Evolutionary conservation across 495 filamentous ascomycete genomes (phyloP).

Genomic region (Tuber calosporum): DNA sequence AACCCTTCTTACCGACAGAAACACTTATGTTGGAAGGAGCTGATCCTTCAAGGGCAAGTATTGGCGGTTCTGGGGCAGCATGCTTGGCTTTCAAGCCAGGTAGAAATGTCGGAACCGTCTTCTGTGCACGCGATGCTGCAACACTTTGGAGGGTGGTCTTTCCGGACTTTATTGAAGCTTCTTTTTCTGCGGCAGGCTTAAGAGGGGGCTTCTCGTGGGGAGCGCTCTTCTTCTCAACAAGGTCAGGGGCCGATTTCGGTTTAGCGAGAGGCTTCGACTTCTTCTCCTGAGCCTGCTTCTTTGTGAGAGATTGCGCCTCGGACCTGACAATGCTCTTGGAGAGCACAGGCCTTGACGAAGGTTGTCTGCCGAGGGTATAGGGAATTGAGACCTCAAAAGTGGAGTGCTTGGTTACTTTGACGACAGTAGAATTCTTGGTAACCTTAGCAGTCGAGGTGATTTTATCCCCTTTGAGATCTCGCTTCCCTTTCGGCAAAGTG

Average conservation of each 20-base stretch:
- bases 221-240: not conserved
- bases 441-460: slow-evolving; percentile 18
- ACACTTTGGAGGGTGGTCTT: not conserved
- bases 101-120: not conserved
- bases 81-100: not conserved
- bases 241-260: not conserved
- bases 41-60: not conserved
- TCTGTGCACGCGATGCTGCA: not conserved
- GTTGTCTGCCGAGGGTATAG: not conserved
- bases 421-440: slow-evolving; percentile 8
- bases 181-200: not conserved
- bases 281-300: not conserved
- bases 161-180: not conserved
- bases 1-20: not conserved
- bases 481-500: slow-evolving; percentile 7
- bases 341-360: not conserved
- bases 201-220: not conserved
- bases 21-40: not conserved
- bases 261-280: not conserved
- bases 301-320: not conserved
- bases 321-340: not conserved
- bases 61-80: not conserved
- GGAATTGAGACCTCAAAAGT: slow-evolving; percentile 1
- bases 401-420: slow-evolving; percentile 12
- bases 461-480: slow-evolving; percentile 11